A percentile compares a stretch with the other conserved stretches of the same genome.
Conservation (phyloP, 352 stramenopile species). For the Phytophthora podocarpi region DNA sequence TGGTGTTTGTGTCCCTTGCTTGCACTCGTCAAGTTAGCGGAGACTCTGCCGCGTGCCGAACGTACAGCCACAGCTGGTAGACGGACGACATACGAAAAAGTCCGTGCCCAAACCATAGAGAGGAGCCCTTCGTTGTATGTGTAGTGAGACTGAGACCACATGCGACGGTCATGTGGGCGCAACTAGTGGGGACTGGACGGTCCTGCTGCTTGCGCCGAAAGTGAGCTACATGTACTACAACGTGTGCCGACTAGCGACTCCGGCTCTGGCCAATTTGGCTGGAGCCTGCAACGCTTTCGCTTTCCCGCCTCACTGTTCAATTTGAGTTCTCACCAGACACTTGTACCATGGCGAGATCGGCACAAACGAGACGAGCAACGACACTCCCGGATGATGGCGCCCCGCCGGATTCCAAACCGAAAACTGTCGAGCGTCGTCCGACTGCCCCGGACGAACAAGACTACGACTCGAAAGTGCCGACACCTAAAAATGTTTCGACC, state of each 20-base stretch:
- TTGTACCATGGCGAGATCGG: not conserved
- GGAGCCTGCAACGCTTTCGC: not conserved
- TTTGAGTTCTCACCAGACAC: constrained; percentile 1
- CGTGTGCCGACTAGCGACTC: constrained; percentile 25
- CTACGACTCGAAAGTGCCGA: constrained; percentile 9
- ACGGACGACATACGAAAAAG: constrained; percentile 3
- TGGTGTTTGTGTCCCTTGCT: constrained; percentile 2
- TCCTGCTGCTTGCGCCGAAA: constrained; percentile 24
- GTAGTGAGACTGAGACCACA: not conserved
- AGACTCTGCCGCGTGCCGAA: constrained; percentile 22
- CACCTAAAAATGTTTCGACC: not conserved
- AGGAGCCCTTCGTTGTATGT: not conserved
- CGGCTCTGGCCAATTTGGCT: constrained; percentile 26
- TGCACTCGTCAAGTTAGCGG: constrained; percentile 14
- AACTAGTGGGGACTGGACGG: constrained; percentile 25
- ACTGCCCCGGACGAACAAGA: constrained; percentile 18
- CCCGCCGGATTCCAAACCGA: not conserved
- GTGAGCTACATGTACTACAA: too few species aligned
- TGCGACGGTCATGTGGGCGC: constrained; percentile 24
- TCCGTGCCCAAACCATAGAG: constrained; percentile 12
- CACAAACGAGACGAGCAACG: constrained; percentile 19
- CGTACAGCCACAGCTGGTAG: constrained; percentile 14
- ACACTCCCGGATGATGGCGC: constrained; percentile 10
- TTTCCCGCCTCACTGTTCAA: constrained; percentile 19
- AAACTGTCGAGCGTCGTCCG: constrained; percentile 7